These are phyloP conservation scores for Xylaria sp. DNA, from an alignment of 2,329 filamentous ascomycete species.

Conservation along the genomic window DNA sequence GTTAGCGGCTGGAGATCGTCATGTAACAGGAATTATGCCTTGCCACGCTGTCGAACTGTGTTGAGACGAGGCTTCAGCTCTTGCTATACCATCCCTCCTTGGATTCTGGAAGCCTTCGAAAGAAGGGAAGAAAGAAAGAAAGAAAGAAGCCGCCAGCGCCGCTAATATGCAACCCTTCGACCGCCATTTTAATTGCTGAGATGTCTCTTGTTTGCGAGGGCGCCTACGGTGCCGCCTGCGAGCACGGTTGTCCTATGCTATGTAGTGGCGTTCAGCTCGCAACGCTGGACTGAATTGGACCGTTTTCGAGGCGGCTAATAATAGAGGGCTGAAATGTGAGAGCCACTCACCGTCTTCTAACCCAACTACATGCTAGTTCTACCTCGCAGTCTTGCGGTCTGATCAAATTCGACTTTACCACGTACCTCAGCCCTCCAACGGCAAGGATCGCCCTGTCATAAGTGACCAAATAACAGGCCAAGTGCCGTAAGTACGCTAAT, in stretches of 20 bases:
- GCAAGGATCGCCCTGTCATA: not conserved
- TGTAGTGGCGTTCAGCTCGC: not conserved
- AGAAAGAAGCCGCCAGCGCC: too few relatives aligned
- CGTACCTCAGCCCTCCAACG: too few relatives aligned
- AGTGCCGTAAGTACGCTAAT: not conserved
- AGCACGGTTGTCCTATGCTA: too few relatives aligned
- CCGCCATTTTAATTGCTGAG: not conserved
- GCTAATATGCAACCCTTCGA: too few relatives aligned
- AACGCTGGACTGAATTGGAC: slow-evolving; percentile 7
- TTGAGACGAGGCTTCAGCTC: not conserved
- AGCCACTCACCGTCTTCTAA: not conserved
- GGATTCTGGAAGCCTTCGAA: not conserved
- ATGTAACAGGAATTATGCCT: slow-evolving; percentile 9
- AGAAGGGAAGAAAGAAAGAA: too few relatives aligned
- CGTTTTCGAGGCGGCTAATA: not conserved
- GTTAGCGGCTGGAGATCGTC: not conserved
- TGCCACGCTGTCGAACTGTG: slow-evolving; percentile 3
- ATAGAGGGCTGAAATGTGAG: not conserved
- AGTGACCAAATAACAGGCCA: not conserved
- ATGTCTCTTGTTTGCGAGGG: too few relatives aligned
- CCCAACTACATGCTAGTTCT: too few relatives aligned
- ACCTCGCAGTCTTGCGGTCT: too few relatives aligned
- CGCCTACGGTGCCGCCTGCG: too few relatives aligned
- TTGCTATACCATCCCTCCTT: not conserved
- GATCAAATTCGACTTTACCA: too few relatives aligned